phyloP scores from a whole-genome alignment of 495 filamentous ascomycete species.

The Lichenothelia convexa region DNA sequence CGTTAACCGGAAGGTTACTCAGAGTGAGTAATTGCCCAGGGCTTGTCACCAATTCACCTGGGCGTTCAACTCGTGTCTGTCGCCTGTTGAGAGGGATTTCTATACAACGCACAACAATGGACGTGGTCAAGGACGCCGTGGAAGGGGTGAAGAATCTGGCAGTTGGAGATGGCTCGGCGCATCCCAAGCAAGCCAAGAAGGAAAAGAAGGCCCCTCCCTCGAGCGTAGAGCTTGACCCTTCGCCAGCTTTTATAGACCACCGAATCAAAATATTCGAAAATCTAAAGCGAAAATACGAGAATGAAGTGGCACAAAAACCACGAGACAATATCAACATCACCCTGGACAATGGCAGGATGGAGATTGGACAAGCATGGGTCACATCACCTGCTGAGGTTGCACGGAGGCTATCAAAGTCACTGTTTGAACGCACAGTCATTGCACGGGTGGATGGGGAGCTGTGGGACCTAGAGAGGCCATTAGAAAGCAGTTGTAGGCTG shows the following conservation, averaged over 20 bases:
- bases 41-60: no score
- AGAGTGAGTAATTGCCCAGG: no score
- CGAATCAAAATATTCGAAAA: conserved; percentile 76
- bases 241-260: conserved; percentile 63
- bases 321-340: conserved; percentile 49
- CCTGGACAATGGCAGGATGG: conserved; percentile 40
- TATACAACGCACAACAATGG: conserved; percentile 7
- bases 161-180: conserved; percentile 18
- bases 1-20: no score
- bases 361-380: conserved; percentile 49
- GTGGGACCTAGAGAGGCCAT: conserved; percentile 81
- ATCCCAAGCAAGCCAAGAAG: conserved; percentile 23
- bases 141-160: conserved; percentile 32
- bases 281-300: conserved; percentile 64
- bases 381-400: conserved; percentile 52
- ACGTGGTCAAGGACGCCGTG: conserved; percentile 15
- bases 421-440: conserved; percentile 62
- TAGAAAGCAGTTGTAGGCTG: conserved; percentile 64
- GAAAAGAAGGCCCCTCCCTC: conserved; percentile 28
- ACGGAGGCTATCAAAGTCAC: conserved; percentile 44
- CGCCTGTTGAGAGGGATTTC: no score
- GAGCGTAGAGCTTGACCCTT: conserved; percentile 37
- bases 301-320: conserved; percentile 45
- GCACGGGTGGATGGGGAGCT: conserved; percentile 64
- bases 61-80: no score